These are phyloP conservation scores for Neurospora sp. DNA, from an alignment of 495 filamentous ascomycete species.

Conservation along the genomic window DNA sequence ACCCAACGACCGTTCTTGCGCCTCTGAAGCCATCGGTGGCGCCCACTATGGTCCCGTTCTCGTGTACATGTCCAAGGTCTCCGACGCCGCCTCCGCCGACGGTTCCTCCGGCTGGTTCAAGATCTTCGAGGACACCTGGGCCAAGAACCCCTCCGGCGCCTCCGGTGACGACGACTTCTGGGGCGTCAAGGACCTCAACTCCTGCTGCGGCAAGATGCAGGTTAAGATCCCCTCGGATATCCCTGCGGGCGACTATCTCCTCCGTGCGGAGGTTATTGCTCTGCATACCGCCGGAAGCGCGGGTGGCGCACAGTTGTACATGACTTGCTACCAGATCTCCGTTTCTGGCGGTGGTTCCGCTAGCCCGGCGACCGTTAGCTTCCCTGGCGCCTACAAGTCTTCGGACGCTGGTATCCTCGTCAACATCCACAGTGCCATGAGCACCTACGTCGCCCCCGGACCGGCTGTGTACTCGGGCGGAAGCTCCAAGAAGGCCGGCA, in stretches of 20 bases:
- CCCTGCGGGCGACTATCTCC: slow-evolving; percentile 41
- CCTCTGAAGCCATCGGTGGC: slow-evolving; percentile 39
- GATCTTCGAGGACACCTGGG: slow-evolving; percentile 40
- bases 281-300: slow-evolving; percentile 34
- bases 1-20: slow-evolving; percentile 32
- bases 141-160: slow-evolving; percentile 20
- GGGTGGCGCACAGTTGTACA: slow-evolving; percentile 39
- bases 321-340: slow-evolving; percentile 41
- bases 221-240: slow-evolving; percentile 39
- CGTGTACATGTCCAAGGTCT: slow-evolving; percentile 44
- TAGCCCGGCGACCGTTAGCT: slow-evolving; percentile 26
- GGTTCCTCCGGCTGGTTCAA: slow-evolving; percentile 42
- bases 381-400: slow-evolving; percentile 40
- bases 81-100: slow-evolving; percentile 37
- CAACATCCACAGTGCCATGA: slow-evolving; percentile 33
- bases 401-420: slow-evolving; percentile 42
- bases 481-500: slow-evolving; percentile 24
- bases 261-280: slow-evolving; percentile 44
- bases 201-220: slow-evolving; percentile 41
- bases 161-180: slow-evolving; percentile 37
- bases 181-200: slow-evolving; percentile 44
- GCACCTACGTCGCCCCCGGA: slow-evolving; percentile 29
- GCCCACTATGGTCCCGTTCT: slow-evolving; percentile 39
- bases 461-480: slow-evolving; percentile 34
- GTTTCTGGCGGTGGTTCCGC: slow-evolving; percentile 23